Evolutionary conservation across 441 rosid species (phyloP), one percentile per base, ranked within the genome.

Genomic region (Croton setiger): DNA sequence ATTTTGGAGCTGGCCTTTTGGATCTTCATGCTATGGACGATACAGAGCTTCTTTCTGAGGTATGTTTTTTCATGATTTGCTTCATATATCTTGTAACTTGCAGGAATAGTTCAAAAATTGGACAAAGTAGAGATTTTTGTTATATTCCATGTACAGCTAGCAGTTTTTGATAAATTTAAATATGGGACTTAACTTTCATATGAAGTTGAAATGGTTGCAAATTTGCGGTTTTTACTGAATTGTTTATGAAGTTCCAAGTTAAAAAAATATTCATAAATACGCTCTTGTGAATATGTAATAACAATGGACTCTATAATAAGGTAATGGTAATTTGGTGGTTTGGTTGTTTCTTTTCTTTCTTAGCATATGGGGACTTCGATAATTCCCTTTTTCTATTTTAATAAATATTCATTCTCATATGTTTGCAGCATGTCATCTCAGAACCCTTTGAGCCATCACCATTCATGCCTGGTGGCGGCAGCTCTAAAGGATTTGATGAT

Each of bases 11-110:
- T 76, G 99, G 97, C 64, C 94, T 96, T 70, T 73, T 96, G 80
- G 98, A 96, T 82, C 99, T 96, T 76, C 97, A 91, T 75, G 92
- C 97, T 43, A 88, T 96, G 97, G 99, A 96, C 77, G 98, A 96
- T 66, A 96, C 97, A 2, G 98, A 91, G 82, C 94, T 96, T 82
- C 85, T 96, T 48, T 89, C 96, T 18, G 99, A 96, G 96, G 99
- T 96, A 81, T 65, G 72, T 21, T 67, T 74, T 43, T 54, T 73
- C 67, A 21, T 17, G 3, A 58, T 11, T 11, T 7, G n/a, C 20
- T 43, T 53, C 31, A 21, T 13, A 8, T 43, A 31, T 47, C 52
- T 31, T 5, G 36, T 41, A 27, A 18, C 61, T 53, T 56, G 37
- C 54, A 21, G 51, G 69, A 36, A 36, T 21, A 36, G 37, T 12